Conservation (phyloP, 2,329 filamentous ascomycete genomes). For the Lecanicillium sp. region DNA sequence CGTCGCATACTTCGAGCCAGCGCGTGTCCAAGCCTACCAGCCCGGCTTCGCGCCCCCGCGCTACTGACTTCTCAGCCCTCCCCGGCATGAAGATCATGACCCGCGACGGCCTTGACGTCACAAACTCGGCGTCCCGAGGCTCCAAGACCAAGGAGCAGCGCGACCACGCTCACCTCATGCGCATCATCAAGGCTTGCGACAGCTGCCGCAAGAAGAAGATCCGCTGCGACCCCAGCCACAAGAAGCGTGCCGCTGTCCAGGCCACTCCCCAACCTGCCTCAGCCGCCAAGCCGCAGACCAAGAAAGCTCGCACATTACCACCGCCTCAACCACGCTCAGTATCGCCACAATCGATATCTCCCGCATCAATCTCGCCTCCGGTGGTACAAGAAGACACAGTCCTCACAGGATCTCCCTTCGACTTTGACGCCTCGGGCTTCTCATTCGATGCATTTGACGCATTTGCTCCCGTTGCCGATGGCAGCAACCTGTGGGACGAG, state of each 20-base stretch:
- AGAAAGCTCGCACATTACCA: constrained; percentile 6
- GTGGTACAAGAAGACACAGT: not conserved
- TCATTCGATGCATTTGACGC: constrained; percentile 3
- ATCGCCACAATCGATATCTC: constrained; percentile 4
- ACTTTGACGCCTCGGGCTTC: constrained; percentile 12
- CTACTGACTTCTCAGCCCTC: constrained; percentile 41
- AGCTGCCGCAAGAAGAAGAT: constrained; percentile 56
- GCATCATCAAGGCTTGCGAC: constrained; percentile 61
- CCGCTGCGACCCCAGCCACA: constrained; percentile 53
- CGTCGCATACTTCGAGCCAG: constrained; percentile 21
- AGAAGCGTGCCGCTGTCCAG: constrained; percentile 33
- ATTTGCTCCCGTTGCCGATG: constrained; percentile 11
- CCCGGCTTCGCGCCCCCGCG: constrained; percentile 19
- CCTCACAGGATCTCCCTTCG: constrained; percentile 9
- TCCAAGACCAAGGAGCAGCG: constrained; percentile 62
- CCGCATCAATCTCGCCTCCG: constrained; percentile 4
- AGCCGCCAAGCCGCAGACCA: constrained; percentile 2
- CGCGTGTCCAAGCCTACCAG: constrained; percentile 17
- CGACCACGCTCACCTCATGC: constrained; percentile 59
- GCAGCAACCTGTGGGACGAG: constrained; percentile 33
- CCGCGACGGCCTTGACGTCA: constrained; percentile 54
- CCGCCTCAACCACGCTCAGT: constrained; percentile 8
- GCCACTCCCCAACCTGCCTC: constrained; percentile 12
- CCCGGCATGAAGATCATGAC: constrained; percentile 63
- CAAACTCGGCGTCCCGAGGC: constrained; percentile 52